A percentile compares a stretch with the other conserved stretches of the same genome.
Evolutionary conservation across 1,284 basidiomycete species (phyloP).

Genomic region (Ustilago esculenta): DNA sequence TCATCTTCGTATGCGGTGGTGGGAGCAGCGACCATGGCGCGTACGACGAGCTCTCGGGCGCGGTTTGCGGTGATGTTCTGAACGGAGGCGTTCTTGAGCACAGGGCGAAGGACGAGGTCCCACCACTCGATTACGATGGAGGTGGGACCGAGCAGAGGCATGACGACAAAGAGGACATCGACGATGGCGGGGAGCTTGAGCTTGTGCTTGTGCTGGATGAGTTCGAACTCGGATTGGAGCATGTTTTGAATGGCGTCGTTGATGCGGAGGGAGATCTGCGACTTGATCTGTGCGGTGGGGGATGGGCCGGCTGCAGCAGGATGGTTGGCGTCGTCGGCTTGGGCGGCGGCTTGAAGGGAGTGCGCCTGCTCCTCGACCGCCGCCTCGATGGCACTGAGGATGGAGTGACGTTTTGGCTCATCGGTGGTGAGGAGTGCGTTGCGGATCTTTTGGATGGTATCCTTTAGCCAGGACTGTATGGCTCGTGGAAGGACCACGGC

Average conservation of each 20-base stretch:
- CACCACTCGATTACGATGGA: constrained; percentile 61
- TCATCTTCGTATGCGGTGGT: constrained; percentile 57
- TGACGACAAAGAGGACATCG: constrained; percentile 49
- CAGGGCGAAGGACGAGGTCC: constrained; percentile 57
- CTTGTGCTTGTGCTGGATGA: constrained; percentile 31
- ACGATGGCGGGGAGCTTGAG: constrained; percentile 44
- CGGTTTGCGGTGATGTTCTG: constrained; percentile 41
- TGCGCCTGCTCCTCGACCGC: constrained; percentile 28
- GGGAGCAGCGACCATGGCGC: constrained; percentile 51
- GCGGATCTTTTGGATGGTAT: constrained; percentile 31
- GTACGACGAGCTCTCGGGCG: constrained; percentile 53
- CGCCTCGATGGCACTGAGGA: constrained; percentile 29
- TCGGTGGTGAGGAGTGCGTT: constrained; percentile 23
- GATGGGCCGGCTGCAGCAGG: constrained; percentile 32
- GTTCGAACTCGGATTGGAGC: constrained; percentile 44
- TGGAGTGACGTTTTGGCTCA: constrained; percentile 24
- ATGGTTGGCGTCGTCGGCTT: constrained; percentile 37
- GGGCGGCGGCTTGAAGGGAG: constrained; percentile 19
- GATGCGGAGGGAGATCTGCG: constrained; percentile 46
- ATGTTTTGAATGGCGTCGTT: constrained; percentile 43
- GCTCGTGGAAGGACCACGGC: constrained; percentile 33
- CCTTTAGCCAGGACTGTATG: constrained; percentile 47
- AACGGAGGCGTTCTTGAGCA: constrained; percentile 50
- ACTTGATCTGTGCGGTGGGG: constrained; percentile 38
- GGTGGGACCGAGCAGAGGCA: constrained; percentile 41